A percentile compares a stretch with the other conserved stretches of the same genome.
These are phyloP conservation scores for Saturnispora zaruensis DNA, from an alignment of 805 yeast genomes.

Conservation along the genomic window DNA sequence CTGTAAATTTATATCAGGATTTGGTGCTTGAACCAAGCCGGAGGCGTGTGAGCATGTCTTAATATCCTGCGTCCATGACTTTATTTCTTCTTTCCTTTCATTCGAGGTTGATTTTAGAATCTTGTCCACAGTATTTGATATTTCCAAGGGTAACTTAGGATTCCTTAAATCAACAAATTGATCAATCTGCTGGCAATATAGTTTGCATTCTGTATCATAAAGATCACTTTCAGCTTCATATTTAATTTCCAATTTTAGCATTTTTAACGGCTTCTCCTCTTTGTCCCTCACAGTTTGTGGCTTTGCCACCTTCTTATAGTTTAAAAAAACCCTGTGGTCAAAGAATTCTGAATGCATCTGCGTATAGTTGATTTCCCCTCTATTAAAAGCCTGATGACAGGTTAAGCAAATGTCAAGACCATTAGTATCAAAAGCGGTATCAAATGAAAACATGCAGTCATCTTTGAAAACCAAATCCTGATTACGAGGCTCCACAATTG, in stretches of 20 bases:
- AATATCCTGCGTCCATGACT: conserved; percentile 89
- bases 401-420: conserved; percentile 72
- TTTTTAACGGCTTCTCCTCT: conserved; percentile 34
- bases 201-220: conserved; percentile 37
- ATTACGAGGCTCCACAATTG: conserved; percentile 20
- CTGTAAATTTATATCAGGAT: conserved; percentile 27
- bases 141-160: conserved; percentile 23
- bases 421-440: conserved; percentile 42
- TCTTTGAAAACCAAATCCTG: conserved; percentile 60
- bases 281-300: conserved; percentile 25
- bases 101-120: conserved; percentile 53
- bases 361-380: conserved; percentile 42
- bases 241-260: conserved; percentile 58
- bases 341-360: conserved; percentile 43
- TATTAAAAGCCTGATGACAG: conserved; percentile 65
- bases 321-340: conserved; percentile 51
- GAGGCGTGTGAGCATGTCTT: conserved; percentile 70
- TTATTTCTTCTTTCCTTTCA: conserved; percentile 56
- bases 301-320: conserved; percentile 45
- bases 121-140: conserved; percentile 30
- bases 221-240: conserved; percentile 56
- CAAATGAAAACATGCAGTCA: conserved; percentile 84
- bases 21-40: conserved; percentile 36
- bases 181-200: conserved; percentile 33
- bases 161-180: conserved; percentile 24